Evolutionary conservation across 148 eudicot genomes (phyloP).

Genomic region (Fagopyrum tataricum): DNA sequence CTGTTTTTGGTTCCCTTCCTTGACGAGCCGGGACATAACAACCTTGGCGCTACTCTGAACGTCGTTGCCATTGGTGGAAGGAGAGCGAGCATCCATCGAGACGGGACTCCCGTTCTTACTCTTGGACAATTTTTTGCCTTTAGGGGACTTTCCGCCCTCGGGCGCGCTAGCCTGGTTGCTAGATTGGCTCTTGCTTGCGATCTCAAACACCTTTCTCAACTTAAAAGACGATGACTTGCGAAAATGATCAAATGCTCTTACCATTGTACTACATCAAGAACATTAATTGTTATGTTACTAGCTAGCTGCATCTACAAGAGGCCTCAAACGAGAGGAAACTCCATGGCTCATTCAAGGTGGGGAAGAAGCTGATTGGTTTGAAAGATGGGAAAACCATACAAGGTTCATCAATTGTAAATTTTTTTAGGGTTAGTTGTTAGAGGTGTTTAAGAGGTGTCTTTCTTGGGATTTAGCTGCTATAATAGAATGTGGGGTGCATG

Average conservation of each 20-base stretch:
- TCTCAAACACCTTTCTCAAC: slow-evolving; percentile 7
- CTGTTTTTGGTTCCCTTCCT: background rate
- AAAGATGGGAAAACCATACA: background rate
- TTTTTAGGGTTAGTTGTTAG: background rate
- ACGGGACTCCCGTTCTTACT: background rate
- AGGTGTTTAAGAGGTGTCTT: background rate
- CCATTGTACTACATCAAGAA: slow-evolving; percentile 8
- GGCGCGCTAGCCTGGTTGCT: background rate
- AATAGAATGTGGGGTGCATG: slow-evolving; percentile 4
- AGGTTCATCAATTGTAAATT: background rate
- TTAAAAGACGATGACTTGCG: slow-evolving; percentile 15
- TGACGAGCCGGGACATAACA: background rate
- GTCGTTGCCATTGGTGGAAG: background rate
- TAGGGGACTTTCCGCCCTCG: background rate
- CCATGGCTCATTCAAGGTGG: background rate
- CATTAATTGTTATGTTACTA: background rate
- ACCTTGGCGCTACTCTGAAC: background rate
- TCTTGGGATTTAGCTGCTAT: background rate
- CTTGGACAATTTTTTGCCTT: background rate
- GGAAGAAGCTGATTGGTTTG: background rate
- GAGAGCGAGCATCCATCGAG: background rate
- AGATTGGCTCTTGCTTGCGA: background rate
- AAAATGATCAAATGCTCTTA: slow-evolving; percentile 11
- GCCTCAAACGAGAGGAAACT: background rate
- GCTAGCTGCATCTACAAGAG: background rate